Evolutionary conservation across 2,329 filamentous ascomycete genomes (phyloP).

Genomic region (Alternaria hordeiaustralica): DNA sequence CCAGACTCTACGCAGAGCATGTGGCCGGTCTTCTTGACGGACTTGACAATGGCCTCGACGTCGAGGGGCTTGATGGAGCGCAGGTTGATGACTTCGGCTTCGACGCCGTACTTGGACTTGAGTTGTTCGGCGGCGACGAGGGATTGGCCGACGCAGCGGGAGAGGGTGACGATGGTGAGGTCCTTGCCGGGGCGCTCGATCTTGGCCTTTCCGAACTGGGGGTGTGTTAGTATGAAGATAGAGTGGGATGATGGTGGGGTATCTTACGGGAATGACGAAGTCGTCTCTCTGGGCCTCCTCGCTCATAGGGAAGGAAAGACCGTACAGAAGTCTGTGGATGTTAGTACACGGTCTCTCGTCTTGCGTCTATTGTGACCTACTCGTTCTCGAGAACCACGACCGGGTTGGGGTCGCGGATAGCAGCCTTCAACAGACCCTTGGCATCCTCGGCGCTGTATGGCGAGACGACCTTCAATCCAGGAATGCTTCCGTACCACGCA

Average conservation of each 20-base stretch:
- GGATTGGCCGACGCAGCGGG: slow-evolving; percentile 92
- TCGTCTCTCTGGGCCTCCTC: slow-evolving; percentile 94
- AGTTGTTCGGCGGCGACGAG: slow-evolving; percentile 87
- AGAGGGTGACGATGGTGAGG: slow-evolving; percentile 91
- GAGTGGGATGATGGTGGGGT: neutral
- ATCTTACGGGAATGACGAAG: slow-evolving; percentile 80
- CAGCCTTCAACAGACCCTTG: slow-evolving; percentile 96
- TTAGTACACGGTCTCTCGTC: slow-evolving; percentile 14
- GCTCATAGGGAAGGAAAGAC: slow-evolving; percentile 94
- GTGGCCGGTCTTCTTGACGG: slow-evolving; percentile 97
- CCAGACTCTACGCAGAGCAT: slow-evolving; percentile 93
- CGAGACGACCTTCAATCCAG: slow-evolving; percentile 93
- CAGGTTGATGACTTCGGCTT: slow-evolving; percentile 96
- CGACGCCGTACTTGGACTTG: slow-evolving; percentile 95
- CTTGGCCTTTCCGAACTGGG: slow-evolving; percentile 92
- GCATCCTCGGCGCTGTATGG: slow-evolving; percentile 98
- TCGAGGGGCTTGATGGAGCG: slow-evolving; percentile 97
- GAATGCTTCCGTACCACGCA: slow-evolving; percentile 98
- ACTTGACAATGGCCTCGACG: slow-evolving; percentile 92
- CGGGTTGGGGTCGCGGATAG: slow-evolving; percentile 97
- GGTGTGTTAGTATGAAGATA: too few species aligned
- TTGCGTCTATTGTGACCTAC: slow-evolving; percentile 33
- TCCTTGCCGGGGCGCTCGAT: slow-evolving; percentile 96
- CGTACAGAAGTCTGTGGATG: slow-evolving; percentile 74
- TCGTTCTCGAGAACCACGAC: slow-evolving; percentile 72